These are phyloP conservation scores for Rhizopogon vinicolor DNA, from an alignment of 768 basidiomycete genomes.

Conservation along the genomic window DNA sequence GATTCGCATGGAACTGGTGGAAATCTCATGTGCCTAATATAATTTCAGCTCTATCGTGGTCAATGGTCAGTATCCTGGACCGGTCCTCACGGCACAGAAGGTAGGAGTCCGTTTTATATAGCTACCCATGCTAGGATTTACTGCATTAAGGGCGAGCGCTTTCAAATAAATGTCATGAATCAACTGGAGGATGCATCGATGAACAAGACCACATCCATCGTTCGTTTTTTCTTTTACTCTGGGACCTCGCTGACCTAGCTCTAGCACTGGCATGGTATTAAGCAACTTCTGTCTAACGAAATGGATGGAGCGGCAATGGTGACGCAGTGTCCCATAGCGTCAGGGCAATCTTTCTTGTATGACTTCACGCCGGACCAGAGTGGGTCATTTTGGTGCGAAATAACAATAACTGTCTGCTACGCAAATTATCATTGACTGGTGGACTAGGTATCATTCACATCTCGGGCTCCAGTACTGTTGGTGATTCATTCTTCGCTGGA, in stretches of 20 bases:
- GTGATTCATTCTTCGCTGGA: not conserved
- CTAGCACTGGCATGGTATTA: constrained; percentile 28
- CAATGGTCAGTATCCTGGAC: constrained; percentile 34
- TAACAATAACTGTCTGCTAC: not conserved
- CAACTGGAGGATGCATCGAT: constrained; percentile 24
- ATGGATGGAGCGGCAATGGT: constrained; percentile 41
- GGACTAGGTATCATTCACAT: constrained; percentile 27
- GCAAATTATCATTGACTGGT: not conserved
- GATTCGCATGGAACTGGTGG: not conserved
- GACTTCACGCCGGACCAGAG: constrained; percentile 24
- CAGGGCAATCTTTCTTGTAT: constrained; percentile 32
- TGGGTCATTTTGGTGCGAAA: constrained; percentile 36
- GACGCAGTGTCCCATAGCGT: constrained; percentile 36
- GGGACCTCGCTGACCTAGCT: not conserved
- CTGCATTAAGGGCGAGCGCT: constrained; percentile 25
- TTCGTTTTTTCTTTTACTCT: constrained; percentile 9
- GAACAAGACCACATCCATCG: constrained; percentile 33
- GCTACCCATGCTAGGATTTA: not conserved
- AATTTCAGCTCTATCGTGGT: constrained; percentile 26
- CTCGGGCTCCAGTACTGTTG: constrained; percentile 39
- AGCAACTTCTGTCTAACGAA: constrained; percentile 31
- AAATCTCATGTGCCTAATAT: not conserved
- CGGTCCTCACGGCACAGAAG: constrained; percentile 32
- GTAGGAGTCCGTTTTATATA: constrained; percentile 3
- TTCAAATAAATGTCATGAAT: constrained; percentile 36